Evolutionary conservation across 2,329 filamentous ascomycete species (phyloP), one percentile per base, ranked within the genome.

Genomic region (Paecilomyces variotii): DNA sequence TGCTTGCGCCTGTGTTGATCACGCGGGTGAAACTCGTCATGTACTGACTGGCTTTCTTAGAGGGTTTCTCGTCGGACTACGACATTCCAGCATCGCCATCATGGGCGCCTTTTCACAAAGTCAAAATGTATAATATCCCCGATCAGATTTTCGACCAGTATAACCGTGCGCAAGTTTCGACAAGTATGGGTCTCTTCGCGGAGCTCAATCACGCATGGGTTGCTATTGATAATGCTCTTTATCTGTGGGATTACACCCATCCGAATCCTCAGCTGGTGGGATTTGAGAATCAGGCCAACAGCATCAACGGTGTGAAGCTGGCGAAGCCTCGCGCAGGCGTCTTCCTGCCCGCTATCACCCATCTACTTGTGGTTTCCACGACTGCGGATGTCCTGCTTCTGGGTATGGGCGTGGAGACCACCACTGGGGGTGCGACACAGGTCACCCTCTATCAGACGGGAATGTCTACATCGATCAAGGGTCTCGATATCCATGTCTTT

Each of bases 231-330:
- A 97, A 96, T 76, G 90, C 90, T 62, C 81, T 99, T 52, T 99
- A 97, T 72, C 81, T 99, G 14, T 99, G 95, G 95, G 93, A 99
- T 75, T 99, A 97, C 73, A 96, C 91, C 5, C 84, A 91, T 71
- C 86, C 90, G n/a, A 90, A 93, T 65, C 91, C 93, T 4, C 90
- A 96, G 71, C 81, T 97, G 50, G 88, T 96, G 64, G 93, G 93
- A 19, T 97, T 90, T 68, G 93, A 97, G 72, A 91, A 96, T 65
- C 89, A 93, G 73, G 81, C 86, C 5, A 87, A 95, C 71, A 90
- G 86, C 64, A 97, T 99, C 67, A 91, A 91, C 50, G 86, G 90
- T n/a, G 89, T 99, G 51, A 91, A 90, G 65, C 83, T 99, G 53
- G 88, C 95, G 11, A 85, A 87, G 55, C 94, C 94, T 6, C 90